Evolutionary conservation across 1,284 basidiomycete genomes (phyloP).

Genomic region (Pseudozyma sp.): DNA sequence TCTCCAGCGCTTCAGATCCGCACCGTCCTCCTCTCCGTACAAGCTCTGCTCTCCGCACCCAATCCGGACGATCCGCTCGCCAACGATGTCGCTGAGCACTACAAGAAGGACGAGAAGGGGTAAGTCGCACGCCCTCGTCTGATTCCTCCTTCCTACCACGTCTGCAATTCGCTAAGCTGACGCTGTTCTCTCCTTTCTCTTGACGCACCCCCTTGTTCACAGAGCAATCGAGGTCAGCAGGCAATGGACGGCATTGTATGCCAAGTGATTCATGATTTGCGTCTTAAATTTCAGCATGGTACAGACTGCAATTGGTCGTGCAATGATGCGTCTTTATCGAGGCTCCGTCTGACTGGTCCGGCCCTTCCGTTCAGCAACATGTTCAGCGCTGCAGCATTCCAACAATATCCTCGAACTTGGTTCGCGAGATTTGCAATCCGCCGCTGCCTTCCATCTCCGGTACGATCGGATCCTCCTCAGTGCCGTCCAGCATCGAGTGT

Average conservation of each 20-base stretch:
- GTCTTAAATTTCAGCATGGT: no score
- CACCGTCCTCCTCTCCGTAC: slow-evolving; percentile 94
- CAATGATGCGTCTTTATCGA: slow-evolving; percentile 3
- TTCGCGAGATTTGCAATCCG: slow-evolving; percentile 41
- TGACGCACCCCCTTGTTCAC: background rate
- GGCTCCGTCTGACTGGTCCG: no score
- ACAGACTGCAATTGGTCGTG: background rate
- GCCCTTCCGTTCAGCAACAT: background rate
- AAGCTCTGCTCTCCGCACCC: slow-evolving; percentile 92
- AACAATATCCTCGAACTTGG: slow-evolving; percentile 45
- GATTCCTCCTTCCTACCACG: background rate
- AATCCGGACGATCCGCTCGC: slow-evolving; percentile 99
- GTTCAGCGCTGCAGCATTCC: slow-evolving; percentile 22
- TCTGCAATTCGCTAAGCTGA: background rate
- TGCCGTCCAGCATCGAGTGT: slow-evolving; percentile 18
- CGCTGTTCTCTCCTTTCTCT: slow-evolving; percentile 5
- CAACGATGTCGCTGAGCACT: slow-evolving; percentile 91
- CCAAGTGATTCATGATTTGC: slow-evolving; percentile 25
- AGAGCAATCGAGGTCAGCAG: slow-evolving; percentile 65
- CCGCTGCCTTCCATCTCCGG: slow-evolving; percentile 47
- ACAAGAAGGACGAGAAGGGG: slow-evolving; percentile 97
- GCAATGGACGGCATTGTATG: slow-evolving; percentile 64
- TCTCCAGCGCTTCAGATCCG: slow-evolving; percentile 97
- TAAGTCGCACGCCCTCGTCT: slow-evolving; percentile 70
- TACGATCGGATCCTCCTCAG: slow-evolving; percentile 49